Base-by-base conservation (phyloP, 2,329 filamentous ascomycete genomes). In the Aciculosporium take region DNA sequence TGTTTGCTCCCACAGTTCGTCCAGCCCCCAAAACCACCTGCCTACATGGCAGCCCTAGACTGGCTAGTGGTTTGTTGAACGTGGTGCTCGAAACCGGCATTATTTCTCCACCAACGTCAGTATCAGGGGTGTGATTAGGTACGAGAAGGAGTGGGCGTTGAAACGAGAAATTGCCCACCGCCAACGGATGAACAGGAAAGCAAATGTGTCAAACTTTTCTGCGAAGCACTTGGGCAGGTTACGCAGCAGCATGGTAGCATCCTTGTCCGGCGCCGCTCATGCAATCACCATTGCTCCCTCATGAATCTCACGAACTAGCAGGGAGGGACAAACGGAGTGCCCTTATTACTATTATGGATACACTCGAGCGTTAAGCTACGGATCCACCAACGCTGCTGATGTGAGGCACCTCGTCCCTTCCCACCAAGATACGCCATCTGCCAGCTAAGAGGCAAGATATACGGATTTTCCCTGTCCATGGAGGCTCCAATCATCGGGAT, bases 341-440 rank as follows among this genome's bases (percentile, higher is more conserved):
- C 29, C 23, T 39, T 27, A 29, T 29, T 18, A 32, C 29, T 33
- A 18, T 35, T 41, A 38, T 40, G 42, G 42, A 39, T 30, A 42
- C 40, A 41, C 24, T 44, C 38, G 40, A 45, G 42, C 38, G 30
- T 43, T 30, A 20, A 40, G 30, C 41, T 34, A 32, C 31, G 35
- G 41, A 32, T 44, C 48, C 42, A 45, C 46, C 39, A 28, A 39
- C 35, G 43, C 38, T 33, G 43, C 38, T 47, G 37, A 45, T 47
- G 45, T 42, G 46, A 49, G 42, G 46, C 44, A 39, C 43, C 46
- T 46, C 41, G 38, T 32, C 33, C n/a, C 32, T 44, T 37, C 44
- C 42, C 47, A 45, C 46, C 40, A 35, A 27, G 37, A 40, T 45
- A 46, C 41, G 37, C 47, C 43, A 38, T 38, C 39, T 30, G 38